phyloP scores from a whole-genome alignment of 108 stramenopile species.

The Poteriospumella lacustris region DNA sequence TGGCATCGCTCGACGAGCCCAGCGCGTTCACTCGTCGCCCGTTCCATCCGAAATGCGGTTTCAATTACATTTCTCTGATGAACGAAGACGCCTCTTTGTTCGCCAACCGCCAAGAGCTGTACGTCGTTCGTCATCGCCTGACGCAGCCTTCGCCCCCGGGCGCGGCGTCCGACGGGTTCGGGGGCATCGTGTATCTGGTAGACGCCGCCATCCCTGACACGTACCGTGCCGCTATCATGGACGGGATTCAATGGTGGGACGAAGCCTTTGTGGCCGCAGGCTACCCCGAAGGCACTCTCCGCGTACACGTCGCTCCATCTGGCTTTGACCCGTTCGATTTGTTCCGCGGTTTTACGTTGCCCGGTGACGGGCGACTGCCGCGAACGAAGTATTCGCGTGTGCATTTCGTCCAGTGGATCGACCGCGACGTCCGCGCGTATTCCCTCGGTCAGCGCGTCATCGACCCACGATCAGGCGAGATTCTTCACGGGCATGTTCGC shows the following conservation, averaged over 20 bases:
- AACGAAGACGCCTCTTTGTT: background rate
- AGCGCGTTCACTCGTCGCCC: background rate
- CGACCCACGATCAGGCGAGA: background rate
- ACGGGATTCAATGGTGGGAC: constrained; percentile 5
- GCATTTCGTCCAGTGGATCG: constrained; percentile 5
- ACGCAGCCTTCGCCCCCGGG: background rate
- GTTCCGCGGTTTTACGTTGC: too few species aligned
- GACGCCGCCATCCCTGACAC: background rate
- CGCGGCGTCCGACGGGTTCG: too few species aligned
- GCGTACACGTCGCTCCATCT: background rate
- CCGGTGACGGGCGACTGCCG: too few species aligned
- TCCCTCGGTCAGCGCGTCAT: background rate
- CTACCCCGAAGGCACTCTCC: background rate
- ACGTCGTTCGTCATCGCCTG: background rate
- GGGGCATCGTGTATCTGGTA: background rate
- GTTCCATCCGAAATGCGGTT: background rate
- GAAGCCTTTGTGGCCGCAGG: background rate
- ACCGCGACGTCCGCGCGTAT: background rate
- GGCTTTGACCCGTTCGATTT: constrained; percentile 1
- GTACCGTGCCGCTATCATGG: background rate
- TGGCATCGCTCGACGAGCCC: background rate
- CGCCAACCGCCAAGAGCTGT: background rate
- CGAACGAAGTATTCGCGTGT: too few species aligned
- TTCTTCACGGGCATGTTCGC: background rate
- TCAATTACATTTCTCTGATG: background rate